phyloP scores from a whole-genome alignment of 768 basidiomycete genomes.

The Phlebiopsis flavidoalba region DNA sequence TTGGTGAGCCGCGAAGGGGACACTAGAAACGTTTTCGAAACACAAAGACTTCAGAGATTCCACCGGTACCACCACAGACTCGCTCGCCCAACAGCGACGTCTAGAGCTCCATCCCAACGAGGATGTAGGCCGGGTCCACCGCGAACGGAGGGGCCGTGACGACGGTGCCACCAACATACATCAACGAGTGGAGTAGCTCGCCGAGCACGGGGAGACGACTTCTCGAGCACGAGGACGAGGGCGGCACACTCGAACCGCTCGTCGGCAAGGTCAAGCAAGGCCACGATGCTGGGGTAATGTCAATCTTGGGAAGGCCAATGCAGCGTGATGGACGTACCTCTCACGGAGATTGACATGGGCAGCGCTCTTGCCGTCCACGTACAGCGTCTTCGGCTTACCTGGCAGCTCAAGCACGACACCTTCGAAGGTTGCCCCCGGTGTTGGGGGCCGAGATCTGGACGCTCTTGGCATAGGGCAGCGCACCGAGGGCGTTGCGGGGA shows the following conservation, averaged over 20 bases:
- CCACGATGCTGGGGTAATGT: constrained; percentile 58
- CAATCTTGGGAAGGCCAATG: constrained; percentile 1
- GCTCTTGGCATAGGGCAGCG: constrained; percentile 68
- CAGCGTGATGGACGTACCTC: constrained; percentile 44
- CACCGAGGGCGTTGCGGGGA: constrained; percentile 62
- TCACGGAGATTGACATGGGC: constrained; percentile 76
- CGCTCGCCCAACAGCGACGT: neutral
- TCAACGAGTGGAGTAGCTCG: constrained; percentile 78
- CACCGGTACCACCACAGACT: neutral
- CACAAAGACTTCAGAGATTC: constrained; percentile 8
- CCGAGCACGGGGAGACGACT: constrained; percentile 60
- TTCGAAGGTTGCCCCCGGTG: constrained; percentile 64
- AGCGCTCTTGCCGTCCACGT: constrained; percentile 81
- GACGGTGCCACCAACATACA: constrained; percentile 88
- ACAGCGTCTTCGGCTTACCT: constrained; percentile 67
- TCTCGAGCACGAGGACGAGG: constrained; percentile 76
- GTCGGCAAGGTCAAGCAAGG: constrained; percentile 82
- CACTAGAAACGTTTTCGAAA: constrained; percentile 10
- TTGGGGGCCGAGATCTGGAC: constrained; percentile 69
- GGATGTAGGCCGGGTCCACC: constrained; percentile 70
- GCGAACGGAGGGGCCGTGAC: constrained; percentile 78
- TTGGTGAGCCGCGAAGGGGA: constrained; percentile 1
- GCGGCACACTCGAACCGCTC: constrained; percentile 75
- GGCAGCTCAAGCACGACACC: constrained; percentile 76
- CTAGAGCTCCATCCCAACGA: constrained; percentile 83